A percentile compares a stretch with the other conserved stretches of the same genome.
Evolutionary conservation across 306 rosid species (phyloP).

Genomic region (Mimosa bimucronata): DNA sequence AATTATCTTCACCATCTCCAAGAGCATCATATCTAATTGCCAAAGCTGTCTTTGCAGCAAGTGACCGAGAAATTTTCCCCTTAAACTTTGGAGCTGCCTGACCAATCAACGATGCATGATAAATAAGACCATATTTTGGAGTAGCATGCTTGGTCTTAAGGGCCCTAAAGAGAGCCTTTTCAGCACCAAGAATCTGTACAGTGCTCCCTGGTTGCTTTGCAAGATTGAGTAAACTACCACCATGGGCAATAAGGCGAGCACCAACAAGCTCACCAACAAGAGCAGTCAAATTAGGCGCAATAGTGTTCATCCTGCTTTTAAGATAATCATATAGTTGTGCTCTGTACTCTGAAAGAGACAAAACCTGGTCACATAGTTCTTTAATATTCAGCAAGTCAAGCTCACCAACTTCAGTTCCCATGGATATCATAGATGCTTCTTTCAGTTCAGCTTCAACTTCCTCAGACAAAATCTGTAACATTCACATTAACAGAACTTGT

Average conservation of each 20-base stretch:
- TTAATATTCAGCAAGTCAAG: slow-evolving; percentile 62
- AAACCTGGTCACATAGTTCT: slow-evolving; percentile 75
- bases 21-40: slow-evolving; percentile 71
- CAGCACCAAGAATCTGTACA: slow-evolving; percentile 30
- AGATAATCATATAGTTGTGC: slow-evolving; percentile 70
- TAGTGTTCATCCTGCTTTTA: slow-evolving; percentile 72
- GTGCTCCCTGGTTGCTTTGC: slow-evolving; percentile 30
- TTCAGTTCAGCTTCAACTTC: slow-evolving; percentile 68
- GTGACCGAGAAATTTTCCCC: slow-evolving; percentile 28
- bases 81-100: slow-evolving; percentile 26
- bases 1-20: slow-evolving; percentile 66
- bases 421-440: slow-evolving; percentile 70
- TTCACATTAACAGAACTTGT: not conserved
- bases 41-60: slow-evolving; percentile 66
- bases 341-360: slow-evolving; percentile 71
- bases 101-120: slow-evolving; percentile 20
- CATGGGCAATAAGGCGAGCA: slow-evolving; percentile 83
- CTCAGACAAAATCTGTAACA: slow-evolving; percentile 57
- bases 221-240: slow-evolving; percentile 45
- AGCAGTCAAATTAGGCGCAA: slow-evolving; percentile 78
- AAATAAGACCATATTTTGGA: slow-evolving; percentile 25
- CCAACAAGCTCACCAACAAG: slow-evolving; percentile 81
- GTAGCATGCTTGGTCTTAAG: slow-evolving; percentile 26
- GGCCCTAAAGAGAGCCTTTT: slow-evolving; percentile 25
- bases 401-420: slow-evolving; percentile 83